These are phyloP conservation scores for Puccinia triticina DNA, from an alignment of 1,284 basidiomycete genomes.

Conservation along the genomic window DNA sequence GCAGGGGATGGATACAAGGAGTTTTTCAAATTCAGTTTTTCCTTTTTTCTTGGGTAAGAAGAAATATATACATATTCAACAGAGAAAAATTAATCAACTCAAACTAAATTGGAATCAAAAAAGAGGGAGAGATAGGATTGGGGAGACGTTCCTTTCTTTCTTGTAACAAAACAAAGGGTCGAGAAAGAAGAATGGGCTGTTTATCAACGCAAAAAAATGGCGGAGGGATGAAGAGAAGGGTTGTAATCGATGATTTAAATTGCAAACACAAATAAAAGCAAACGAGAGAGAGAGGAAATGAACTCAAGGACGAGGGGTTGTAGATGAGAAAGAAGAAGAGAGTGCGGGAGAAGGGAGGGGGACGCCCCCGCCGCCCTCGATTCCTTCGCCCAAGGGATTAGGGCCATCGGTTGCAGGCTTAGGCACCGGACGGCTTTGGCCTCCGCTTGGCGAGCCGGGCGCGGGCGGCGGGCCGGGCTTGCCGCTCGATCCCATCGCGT, in stretches of 20 bases:
- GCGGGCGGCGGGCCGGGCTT: conserved; percentile 34
- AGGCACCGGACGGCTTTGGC: background rate
- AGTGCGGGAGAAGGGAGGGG: conserved; percentile 41
- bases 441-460: conserved; percentile 17
- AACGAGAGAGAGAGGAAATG: background rate
- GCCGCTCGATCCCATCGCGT: conserved; percentile 50
- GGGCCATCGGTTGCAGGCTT: conserved; percentile 24
- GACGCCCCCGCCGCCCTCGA: conserved; percentile 44
- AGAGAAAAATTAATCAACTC: no score
- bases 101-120: no score
- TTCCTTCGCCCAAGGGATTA: conserved; percentile 41
- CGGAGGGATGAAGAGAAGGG: background rate
- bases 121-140: no score
- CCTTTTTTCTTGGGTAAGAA: background rate
- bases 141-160: no score
- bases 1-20: no score
- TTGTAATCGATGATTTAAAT: background rate
- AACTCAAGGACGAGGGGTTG: background rate
- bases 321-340: background rate
- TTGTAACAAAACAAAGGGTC: no score
- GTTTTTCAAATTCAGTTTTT: background rate
- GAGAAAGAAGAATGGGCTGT: background rate
- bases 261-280: background rate
- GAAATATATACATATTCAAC: background rate
- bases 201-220: background rate